A percentile compares a stretch with the other conserved stretches of the same genome.
phyloP scores from a whole-genome alignment of 352 stramenopile species.

The Phytophthora niederhauseri region DNA sequence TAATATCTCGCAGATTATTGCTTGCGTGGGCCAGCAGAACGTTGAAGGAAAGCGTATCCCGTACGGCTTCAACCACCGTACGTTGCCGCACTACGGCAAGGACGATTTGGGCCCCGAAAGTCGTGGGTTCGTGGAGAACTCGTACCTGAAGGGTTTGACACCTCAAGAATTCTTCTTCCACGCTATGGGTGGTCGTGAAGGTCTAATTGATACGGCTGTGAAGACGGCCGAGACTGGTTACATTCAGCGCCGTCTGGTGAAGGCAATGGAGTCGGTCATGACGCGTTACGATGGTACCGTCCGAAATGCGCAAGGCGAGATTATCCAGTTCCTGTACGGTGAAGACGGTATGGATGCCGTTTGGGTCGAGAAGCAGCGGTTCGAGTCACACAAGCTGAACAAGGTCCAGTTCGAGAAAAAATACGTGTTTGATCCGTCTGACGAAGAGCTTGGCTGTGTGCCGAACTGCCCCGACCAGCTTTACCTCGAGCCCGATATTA shows the following conservation, averaged over 20 bases:
- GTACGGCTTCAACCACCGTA: conserved; percentile 96
- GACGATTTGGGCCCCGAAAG: conserved; percentile 98
- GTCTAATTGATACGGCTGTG: conserved; percentile 99
- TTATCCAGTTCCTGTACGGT: conserved; percentile 92
- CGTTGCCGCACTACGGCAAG: conserved; percentile 95
- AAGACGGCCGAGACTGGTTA: conserved; percentile 99
- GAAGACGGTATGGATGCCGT: conserved; percentile 99
- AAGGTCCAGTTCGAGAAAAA: conserved; percentile 95
- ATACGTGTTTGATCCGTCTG: conserved; percentile 94
- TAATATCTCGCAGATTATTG: conserved; percentile 99
- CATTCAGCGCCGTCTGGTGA: conserved; percentile 99
- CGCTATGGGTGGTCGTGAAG: conserved; percentile 99
- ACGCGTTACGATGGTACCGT: conserved; percentile 99
- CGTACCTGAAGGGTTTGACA: conserved; percentile 96
- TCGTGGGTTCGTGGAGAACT: conserved; percentile 99
- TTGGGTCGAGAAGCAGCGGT: conserved; percentile 99
- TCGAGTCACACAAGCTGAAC: conserved; percentile 90
- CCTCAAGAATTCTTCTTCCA: conserved; percentile 99
- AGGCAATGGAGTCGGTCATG: conserved; percentile 99
- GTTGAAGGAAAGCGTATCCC: conserved; percentile 98
- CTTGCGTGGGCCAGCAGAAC: conserved; percentile 98
- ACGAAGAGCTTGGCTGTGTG: conserved; percentile 93
- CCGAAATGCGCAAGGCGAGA: conserved; percentile 92
- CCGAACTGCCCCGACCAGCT: conserved; percentile 85
- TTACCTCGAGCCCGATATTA: conserved; percentile 87